Evolutionary conservation across 2,329 filamentous ascomycete species (phyloP), one percentile per base, ranked within the genome.

Genomic region (Diplodia mutila): DNA sequence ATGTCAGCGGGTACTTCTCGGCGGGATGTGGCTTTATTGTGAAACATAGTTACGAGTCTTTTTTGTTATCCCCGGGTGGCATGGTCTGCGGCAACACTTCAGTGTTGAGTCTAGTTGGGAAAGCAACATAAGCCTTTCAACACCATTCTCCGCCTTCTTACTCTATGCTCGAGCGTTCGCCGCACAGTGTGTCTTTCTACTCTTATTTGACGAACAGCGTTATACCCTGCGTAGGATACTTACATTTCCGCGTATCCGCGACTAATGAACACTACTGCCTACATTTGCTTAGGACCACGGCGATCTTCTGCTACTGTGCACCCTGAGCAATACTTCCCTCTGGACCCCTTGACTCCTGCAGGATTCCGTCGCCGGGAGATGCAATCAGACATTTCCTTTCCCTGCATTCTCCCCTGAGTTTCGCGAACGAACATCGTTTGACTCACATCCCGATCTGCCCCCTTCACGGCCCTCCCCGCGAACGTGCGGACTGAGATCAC

Each of bases 1-100:
- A 37, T 18, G 12, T 34, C 8, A 51, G n/a, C 32, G 14, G 27
- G 25, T 16, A 11, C 16, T 61, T n/a, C 9, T 49, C 23, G 25
- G 39, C 25, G 57, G 42, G 4, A 61, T 49, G 39, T 12, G 37
- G n/a, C 21, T 61, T 23, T 32, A 29, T 37, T 16, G n/a, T 37
- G 18, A n/a, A 63, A 63, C 7, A 63, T 51, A 37, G 46, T 63
- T 63, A 63, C 59, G 59, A 63, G 49, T 51, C n/a, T 37, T 63
- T 63, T 51, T 34, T 37, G 12, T n/a, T 25, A 21, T 42, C 32
- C 14, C 16, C 39, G 29, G 59, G 59, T 48, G 59, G 46, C 46
- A 51, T 51, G 27, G n/a, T 63, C 49, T 51, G 42, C 42, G 51
- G 25, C 42, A 21, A 49, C 14, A 25, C 23, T 25, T 34, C 34